Conservation (phyloP, 2,329 filamentous ascomycete species). For the Colletotrichum shisoi region DNA sequence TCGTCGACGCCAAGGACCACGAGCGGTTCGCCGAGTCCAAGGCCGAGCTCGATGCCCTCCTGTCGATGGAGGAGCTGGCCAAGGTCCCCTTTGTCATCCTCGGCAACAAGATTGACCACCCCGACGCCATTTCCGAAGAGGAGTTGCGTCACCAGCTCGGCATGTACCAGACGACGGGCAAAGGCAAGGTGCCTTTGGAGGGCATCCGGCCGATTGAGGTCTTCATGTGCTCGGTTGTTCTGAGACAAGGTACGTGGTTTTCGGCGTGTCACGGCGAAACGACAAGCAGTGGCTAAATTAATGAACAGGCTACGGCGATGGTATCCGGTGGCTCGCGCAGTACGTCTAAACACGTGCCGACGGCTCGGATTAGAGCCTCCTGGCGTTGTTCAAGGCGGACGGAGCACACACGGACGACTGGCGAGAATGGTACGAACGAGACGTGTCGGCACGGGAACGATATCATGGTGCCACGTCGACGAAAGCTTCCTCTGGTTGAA, state of each 20-base stretch:
- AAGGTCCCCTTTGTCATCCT: constrained; percentile 97
- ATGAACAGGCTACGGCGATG: constrained; percentile 78
- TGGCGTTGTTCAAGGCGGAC: constrained; percentile 31
- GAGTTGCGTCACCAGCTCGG: constrained; percentile 91
- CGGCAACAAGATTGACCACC: constrained; percentile 99
- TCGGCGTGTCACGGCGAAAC: not conserved
- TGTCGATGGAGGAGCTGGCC: constrained; percentile 94
- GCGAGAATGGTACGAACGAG: constrained; percentile 22
- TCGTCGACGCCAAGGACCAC: constrained; percentile 96
- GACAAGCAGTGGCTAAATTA: constrained; percentile 35
- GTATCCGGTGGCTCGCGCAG: constrained; percentile 90
- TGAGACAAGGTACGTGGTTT: constrained; percentile 79
- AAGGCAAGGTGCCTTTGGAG: constrained; percentile 92
- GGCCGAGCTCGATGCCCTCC: constrained; percentile 92
- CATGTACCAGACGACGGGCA: constrained; percentile 94
- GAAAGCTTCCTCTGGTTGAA: constrained; percentile 28
- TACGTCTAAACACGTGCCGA: constrained; percentile 71
- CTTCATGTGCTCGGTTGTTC: constrained; percentile 99
- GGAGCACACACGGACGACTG: constrained; percentile 24
- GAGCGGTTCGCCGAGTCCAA: constrained; percentile 95
- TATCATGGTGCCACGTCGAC: constrained; percentile 30
- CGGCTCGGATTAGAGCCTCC: constrained; percentile 21
- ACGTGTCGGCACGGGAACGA: constrained; percentile 24
- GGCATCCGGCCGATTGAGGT: constrained; percentile 95
- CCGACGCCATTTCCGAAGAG: constrained; percentile 92